Evolutionary conservation across 352 stramenopile species (phyloP).

Genomic region (Pythium utonaiense): DNA sequence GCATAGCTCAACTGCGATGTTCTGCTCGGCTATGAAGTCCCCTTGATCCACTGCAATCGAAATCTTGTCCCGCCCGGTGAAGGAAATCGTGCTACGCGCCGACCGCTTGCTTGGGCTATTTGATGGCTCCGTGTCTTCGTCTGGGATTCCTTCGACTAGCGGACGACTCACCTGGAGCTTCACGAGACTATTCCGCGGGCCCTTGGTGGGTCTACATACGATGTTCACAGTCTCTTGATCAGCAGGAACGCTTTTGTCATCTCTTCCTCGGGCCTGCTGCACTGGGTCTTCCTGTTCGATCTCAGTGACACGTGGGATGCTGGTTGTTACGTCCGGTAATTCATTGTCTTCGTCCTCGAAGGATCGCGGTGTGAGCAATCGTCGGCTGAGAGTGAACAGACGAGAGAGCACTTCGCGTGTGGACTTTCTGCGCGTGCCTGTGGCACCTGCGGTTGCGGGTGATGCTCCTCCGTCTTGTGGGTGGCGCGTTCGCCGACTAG

Average conservation of each 20-base stretch:
- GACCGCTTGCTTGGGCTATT: background rate
- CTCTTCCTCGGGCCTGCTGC: background rate
- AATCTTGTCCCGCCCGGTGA: background rate
- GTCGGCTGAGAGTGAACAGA: conserved; percentile 14
- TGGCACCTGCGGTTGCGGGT: background rate
- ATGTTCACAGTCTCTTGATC: conserved; percentile 26
- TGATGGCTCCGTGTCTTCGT: background rate
- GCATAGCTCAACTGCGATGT: conserved; percentile 63
- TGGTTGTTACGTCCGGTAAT: background rate
- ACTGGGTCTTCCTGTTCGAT: background rate
- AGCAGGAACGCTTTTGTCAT: background rate
- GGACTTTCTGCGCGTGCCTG: conserved; percentile 6
- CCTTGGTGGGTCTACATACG: conserved; percentile 25
- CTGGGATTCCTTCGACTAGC: background rate
- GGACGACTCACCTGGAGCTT: conserved; percentile 24
- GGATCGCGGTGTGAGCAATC: background rate
- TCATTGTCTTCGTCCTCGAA: background rate
- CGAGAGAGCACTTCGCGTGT: conserved; percentile 1
- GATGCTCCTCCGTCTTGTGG: background rate
- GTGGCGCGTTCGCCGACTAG: conserved; percentile 17
- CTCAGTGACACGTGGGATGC: background rate
- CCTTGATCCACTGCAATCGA: conserved; percentile 23
- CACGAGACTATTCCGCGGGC: conserved; percentile 21
- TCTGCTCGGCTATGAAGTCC: conserved; percentile 38
- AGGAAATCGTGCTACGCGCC: conserved; percentile 12